Conservation (phyloP, 345 rosid genomes). For the Anastatica hierochuntica region DNA sequence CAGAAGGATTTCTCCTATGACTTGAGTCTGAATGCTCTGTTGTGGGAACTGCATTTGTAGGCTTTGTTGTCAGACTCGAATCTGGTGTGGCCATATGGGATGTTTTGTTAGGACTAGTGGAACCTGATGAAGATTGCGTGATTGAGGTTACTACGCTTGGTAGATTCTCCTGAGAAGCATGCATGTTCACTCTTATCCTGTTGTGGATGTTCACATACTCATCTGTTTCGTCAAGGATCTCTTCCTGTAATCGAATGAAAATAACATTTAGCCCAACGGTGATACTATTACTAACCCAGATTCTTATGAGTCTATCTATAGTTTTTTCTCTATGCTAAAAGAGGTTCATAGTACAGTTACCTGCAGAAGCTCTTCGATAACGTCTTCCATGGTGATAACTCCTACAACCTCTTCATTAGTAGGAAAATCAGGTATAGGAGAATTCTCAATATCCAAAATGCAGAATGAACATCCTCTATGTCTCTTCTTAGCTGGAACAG, state of each 20-base stretch:
- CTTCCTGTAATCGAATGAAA: too few relatives aligned
- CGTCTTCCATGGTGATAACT: slow-evolving; percentile 92
- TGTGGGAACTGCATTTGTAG: too few relatives aligned
- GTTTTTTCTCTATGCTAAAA: too few relatives aligned
- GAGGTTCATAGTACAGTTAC: too few relatives aligned
- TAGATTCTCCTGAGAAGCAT: slow-evolving; percentile 47
- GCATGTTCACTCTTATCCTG: slow-evolving; percentile 82
- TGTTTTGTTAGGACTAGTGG: slow-evolving; percentile 22
- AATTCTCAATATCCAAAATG: slow-evolving; percentile 73
- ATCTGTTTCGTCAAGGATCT: slow-evolving; percentile 93
- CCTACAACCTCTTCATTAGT: slow-evolving; percentile 72
- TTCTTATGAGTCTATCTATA: too few relatives aligned
- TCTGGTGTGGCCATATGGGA: slow-evolving; percentile 18
- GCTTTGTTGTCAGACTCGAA: slow-evolving; percentile 19
- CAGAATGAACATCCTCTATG: slow-evolving; percentile 88
- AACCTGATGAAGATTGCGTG: slow-evolving; percentile 27
- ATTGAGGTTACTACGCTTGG: slow-evolving; percentile 27
- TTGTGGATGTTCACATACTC: slow-evolving; percentile 91
- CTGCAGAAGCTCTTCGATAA: slow-evolving; percentile 97
- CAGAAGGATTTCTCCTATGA: too few relatives aligned
- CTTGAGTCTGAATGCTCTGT: too few relatives aligned
- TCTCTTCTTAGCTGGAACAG: slow-evolving; percentile 68
- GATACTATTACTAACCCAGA: too few relatives aligned
- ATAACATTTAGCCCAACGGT: too few relatives aligned
- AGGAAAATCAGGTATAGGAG: slow-evolving; percentile 57